These are phyloP conservation scores for Saccharomycopsis synnaedendra DNA, from an alignment of 805 yeast genomes.

Conservation along the genomic window DNA sequence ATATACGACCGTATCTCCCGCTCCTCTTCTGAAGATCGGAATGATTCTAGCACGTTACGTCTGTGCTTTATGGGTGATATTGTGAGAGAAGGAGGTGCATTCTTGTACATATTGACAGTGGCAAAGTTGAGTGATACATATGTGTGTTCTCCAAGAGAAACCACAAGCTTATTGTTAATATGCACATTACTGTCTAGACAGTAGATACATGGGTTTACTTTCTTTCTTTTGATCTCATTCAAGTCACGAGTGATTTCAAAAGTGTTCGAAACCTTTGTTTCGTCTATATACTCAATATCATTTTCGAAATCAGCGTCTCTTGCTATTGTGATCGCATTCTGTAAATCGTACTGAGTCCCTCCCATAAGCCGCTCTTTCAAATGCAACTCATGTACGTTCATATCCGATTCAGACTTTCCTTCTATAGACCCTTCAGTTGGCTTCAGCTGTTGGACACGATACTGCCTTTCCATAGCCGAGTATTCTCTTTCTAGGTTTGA, in stretches of 20 bases:
- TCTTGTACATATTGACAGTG: neutral
- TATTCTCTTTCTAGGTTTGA: slow-evolving; percentile 1
- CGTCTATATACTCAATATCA: slow-evolving; percentile 35
- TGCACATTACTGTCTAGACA: slow-evolving; percentile 28
- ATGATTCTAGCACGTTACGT: slow-evolving; percentile 23
- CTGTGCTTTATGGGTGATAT: slow-evolving; percentile 33
- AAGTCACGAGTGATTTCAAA: slow-evolving; percentile 18
- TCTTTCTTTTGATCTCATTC: neutral
- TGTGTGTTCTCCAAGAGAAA: slow-evolving; percentile 32
- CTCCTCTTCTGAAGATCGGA: slow-evolving; percentile 25
- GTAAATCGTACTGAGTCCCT: neutral
- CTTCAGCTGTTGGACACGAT: slow-evolving; percentile 1
- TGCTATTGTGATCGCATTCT: slow-evolving; percentile 26
- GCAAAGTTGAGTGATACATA: slow-evolving; percentile 18
- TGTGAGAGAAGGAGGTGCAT: slow-evolving; percentile 17
- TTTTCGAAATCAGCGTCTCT: slow-evolving; percentile 24
- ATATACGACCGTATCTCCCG: slow-evolving; percentile 32
- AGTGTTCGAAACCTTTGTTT: slow-evolving; percentile 24
- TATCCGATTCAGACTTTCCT: slow-evolving; percentile 27
- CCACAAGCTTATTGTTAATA: slow-evolving; percentile 20
- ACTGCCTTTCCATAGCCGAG: neutral
- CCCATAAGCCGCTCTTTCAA: slow-evolving; percentile 33
- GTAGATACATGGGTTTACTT: slow-evolving; percentile 20
- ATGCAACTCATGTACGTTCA: slow-evolving; percentile 21
- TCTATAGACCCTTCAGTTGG: slow-evolving; percentile 21